Evolutionary conservation across 2,329 filamentous ascomycete species (phyloP), one percentile per base, ranked within the genome.

Genomic region (Chaetomium sp.): DNA sequence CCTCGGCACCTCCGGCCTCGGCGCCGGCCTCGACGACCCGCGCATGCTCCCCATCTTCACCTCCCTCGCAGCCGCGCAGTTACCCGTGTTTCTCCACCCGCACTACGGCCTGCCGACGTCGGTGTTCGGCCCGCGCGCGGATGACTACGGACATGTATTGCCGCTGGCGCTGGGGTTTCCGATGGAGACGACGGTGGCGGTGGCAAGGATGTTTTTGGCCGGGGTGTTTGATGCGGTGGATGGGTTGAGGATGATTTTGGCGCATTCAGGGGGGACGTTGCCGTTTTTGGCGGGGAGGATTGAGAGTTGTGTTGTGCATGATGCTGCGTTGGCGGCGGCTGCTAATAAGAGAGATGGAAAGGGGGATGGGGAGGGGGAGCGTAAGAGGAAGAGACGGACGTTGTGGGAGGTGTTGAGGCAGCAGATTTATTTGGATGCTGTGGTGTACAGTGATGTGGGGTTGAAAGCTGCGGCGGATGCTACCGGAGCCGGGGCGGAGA

Each of bases 101-200:
- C 91, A 96, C 71, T 96, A 96, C 68, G 91, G 91, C 1, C 79
- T 96, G 2, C 91, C 90, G 0, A 80, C 81, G 57, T 80, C 84
- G 7, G 89, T 95, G 3, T 96, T 88, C 72, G 91, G 91, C 0
- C 81, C 88, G 0, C 76, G 86, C 6, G 76, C 74, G 4, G 50
- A 34, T 27, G 85, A 86, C 58, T 96, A 95, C 67, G 91, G 91
- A 0, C 91, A 96, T 68, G 90, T 96, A 0, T 77, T 96, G 2
- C 88, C 91, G 0, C 75, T 96, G 0, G 89, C 90, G 0, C 74
- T 96, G 3, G 91, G 91, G 0, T 96, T 96, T 68, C 91, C 91
- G 0, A 81, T 96, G 62, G 91, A 96, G 72, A 96, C 91, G 0
- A 96, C 91, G 1, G 92, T 96, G 63, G 89, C 91, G 0, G 85